Base-by-base conservation (phyloP, 2,329 filamentous ascomycete genomes). In the Xylaria polymorpha region DNA sequence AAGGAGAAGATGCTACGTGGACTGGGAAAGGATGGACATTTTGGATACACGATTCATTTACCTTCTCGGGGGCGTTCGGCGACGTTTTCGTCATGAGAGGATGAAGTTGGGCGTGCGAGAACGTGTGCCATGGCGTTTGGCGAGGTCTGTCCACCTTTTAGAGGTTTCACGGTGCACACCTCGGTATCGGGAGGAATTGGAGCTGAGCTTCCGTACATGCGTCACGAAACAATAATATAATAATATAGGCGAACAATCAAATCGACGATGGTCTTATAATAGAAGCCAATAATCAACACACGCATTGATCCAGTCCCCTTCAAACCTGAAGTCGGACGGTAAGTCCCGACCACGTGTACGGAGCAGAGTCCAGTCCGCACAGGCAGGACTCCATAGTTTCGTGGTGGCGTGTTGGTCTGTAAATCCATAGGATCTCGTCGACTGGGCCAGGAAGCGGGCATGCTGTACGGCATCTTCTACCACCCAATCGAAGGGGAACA, bases 401-500 rank as follows among this genome's bases (percentile, higher is more conserved):
- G 25, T 4, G 2, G 25, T 29, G 25, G 25, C 25, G 25, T 29
- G 25, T 29, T 29, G 25, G 2, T 29, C 25, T 29, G 25, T 29
- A 29, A 29, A 32, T 46, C 18, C 56, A 59, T 59, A 59, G 56
- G 56, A 32, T 25, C 41, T 46, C 25, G 53, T 22, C 32, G n/a
- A 22, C 53, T 4, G n/a, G 29, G 14, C 9, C n/a, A 15, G n/a
- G 20, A 6, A 50, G 37, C 37, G 39, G 39, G 35, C 32, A 39
- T 37, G 5, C 20, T 41, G 35, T 57, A 43, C 35, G 12, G 37
- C 5, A 18, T 55, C 60, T 60, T 15, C 14, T 15, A n/a, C 25
- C n/a, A 22, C 29, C 66, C 66, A 68, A 64, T 68, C 10, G 43
- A 46, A 60, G 29, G 22, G 12, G 60, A 67, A 67, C 65, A 67